Percentiles rank a stretch among this genome's conserved stretches.
Conservation (phyloP, 495 filamentous ascomycete genomes). For the Symbiotaphrina buchneri region DNA sequence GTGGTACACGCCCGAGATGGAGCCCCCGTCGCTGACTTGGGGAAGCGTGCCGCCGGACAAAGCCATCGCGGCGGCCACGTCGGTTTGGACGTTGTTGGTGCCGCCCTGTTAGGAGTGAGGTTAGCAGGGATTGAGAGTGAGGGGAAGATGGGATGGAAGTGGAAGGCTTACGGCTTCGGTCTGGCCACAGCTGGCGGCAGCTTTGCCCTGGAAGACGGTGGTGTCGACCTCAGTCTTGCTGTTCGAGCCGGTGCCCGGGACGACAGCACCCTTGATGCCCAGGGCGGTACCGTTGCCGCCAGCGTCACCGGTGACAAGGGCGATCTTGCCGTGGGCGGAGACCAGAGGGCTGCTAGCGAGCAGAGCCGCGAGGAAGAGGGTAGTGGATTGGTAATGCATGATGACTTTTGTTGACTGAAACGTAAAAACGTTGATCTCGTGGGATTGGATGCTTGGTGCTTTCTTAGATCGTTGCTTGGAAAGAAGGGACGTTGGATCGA, state of each 20-base stretch:
- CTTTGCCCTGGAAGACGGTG: constrained; percentile 10
- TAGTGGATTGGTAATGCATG: too few species aligned
- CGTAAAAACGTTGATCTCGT: too few species aligned
- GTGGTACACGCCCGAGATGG: constrained; percentile 14
- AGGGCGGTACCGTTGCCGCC: constrained; percentile 11
- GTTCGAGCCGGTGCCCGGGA: constrained; percentile 8
- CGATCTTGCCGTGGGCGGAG: constrained; percentile 11
- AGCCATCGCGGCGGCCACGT: constrained; percentile 10
- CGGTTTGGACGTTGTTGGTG: background rate
- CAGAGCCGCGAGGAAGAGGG: too few species aligned
- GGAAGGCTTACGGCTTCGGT: constrained; percentile 7
- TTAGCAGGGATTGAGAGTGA: constrained; percentile 14
- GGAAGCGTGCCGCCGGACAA: constrained; percentile 14
- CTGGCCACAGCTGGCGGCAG: constrained; percentile 8
- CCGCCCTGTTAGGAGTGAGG: constrained; percentile 15
- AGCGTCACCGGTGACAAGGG: constrained; percentile 8
- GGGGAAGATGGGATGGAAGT: constrained; percentile 8
- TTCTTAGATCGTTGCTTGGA: too few species aligned
- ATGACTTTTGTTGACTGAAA: too few species aligned
- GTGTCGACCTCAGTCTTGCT: constrained; percentile 10
- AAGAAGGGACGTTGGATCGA: too few species aligned
- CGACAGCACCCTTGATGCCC: constrained; percentile 9
- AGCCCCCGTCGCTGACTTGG: constrained; percentile 14
- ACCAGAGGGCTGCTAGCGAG: constrained; percentile 8
- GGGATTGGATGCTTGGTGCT: too few species aligned